Conservation (phyloP, 768 basidiomycete species). For the Suillus clintonianus region DNA sequence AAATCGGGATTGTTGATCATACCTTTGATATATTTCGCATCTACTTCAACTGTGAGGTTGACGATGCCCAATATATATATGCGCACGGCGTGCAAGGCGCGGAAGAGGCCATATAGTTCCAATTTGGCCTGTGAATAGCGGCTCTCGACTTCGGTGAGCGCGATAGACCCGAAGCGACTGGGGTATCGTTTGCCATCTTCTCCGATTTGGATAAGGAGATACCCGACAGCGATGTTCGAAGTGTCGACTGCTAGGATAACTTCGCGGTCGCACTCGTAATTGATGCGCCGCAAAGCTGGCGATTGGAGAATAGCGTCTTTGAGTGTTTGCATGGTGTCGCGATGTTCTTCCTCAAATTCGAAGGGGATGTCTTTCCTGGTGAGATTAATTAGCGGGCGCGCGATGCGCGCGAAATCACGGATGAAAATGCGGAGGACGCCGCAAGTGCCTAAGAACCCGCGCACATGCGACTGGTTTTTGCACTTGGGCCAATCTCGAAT, state of each 20-base stretch:
- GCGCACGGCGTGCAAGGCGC: slow-evolving; percentile 17
- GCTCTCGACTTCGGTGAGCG: slow-evolving; percentile 28
- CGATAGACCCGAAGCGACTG: slow-evolving; percentile 39
- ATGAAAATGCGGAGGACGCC: slow-evolving; percentile 32
- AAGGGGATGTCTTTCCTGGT: slow-evolving; percentile 31
- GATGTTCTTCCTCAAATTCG: slow-evolving; percentile 12
- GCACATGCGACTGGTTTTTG: slow-evolving; percentile 12
- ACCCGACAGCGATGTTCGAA: slow-evolving; percentile 36
- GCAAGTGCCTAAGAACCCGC: slow-evolving; percentile 30
- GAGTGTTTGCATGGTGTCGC: slow-evolving; percentile 13
- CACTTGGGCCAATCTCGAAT: slow-evolving; percentile 30
- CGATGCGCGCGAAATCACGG: slow-evolving; percentile 21
- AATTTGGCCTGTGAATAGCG: slow-evolving; percentile 26
- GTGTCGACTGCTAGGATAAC: slow-evolving; percentile 26
- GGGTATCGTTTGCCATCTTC: slow-evolving; percentile 21
- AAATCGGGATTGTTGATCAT: slow-evolving; percentile 34
- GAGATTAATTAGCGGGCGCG: slow-evolving; percentile 24
- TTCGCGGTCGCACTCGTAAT: slow-evolving; percentile 10
- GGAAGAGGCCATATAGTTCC: slow-evolving; percentile 24
- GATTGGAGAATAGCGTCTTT: slow-evolving; percentile 22
- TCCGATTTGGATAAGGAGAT: slow-evolving; percentile 29
- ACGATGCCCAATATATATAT: slow-evolving; percentile 30
- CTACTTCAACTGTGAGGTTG: slow-evolving; percentile 27
- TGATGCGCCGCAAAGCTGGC: slow-evolving; percentile 3
- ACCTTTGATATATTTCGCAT: slow-evolving; percentile 34